These are phyloP conservation scores for Fagopyrum tataricum DNA, from an alignment of 148 eudicot genomes.

Conservation along the genomic window DNA sequence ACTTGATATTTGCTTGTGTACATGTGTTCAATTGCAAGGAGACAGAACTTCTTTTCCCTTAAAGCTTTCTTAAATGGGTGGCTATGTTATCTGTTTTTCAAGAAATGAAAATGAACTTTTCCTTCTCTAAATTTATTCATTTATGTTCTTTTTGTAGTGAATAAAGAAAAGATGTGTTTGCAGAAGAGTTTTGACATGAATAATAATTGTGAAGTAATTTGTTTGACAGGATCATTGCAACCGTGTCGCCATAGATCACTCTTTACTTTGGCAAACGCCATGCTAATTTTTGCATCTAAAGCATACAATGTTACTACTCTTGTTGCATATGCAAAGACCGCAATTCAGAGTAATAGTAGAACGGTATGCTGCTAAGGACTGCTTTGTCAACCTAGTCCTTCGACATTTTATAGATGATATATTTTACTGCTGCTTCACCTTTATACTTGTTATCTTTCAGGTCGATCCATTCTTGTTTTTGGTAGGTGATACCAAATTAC, in stretches of 20 bases:
- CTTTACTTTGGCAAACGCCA: slow-evolving; percentile 64
- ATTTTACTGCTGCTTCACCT: background rate
- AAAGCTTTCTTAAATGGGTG: background rate
- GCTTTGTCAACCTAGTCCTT: slow-evolving; percentile 3
- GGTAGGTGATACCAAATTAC: slow-evolving; percentile 84
- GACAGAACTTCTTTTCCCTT: background rate
- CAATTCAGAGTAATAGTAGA: slow-evolving; percentile 35
- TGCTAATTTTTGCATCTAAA: slow-evolving; percentile 82
- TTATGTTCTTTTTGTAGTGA: background rate
- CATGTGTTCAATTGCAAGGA: background rate
- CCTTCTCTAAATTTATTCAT: background rate
- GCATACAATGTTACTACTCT: slow-evolving; percentile 64
- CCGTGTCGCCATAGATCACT: slow-evolving; percentile 87
- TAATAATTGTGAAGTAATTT: slow-evolving; percentile 4
- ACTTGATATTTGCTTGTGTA: background rate
- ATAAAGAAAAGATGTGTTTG: background rate
- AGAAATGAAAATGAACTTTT: background rate
- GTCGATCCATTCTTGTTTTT: slow-evolving; percentile 72
- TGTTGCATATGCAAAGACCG: slow-evolving; percentile 58
- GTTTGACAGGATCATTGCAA: slow-evolving; percentile 62
- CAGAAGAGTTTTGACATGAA: background rate
- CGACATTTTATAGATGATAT: background rate
- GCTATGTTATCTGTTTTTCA: background rate
- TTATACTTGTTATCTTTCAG: slow-evolving; percentile 29
- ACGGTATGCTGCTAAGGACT: slow-evolving; percentile 32